Evolutionary conservation across 2,329 filamentous ascomycete genomes (phyloP), one percentile per base, ranked within the genome.

Genomic region (Calcarisporium arbuscula): DNA sequence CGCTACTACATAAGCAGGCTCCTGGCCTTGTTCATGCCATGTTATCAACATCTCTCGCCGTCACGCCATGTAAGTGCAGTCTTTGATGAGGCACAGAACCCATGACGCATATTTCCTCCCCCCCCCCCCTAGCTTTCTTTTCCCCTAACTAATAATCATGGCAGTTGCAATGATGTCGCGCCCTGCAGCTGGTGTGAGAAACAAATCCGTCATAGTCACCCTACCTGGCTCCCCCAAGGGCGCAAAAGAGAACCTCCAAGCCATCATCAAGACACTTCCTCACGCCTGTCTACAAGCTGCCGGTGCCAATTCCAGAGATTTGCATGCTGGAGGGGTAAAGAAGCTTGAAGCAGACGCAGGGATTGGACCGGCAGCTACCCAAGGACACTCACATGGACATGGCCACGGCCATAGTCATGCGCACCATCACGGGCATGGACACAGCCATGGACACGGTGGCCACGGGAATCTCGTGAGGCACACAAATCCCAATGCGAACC

Each of bases 131-230:
- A n/a, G n/a, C 7, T 8, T 35, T 23, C 3, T 18, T 41, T 33
- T 50, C 30, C 23, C 29, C 31, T 46, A 59, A 37, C 60, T 30
- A 37, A 10, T 32, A n/a, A 30, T 35, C 14, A 18, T 8, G 8
- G 6, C 38, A 94, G 88, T 98, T 62, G 92, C 92, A 28, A 82
- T 95, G 67, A 98, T 98, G 92, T 85, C 92, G 33, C 77, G 92
- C 29, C 92, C 92, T 5, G 85, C 94, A 10, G 92, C 92, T 16
- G 92, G 92, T 4, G 80, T 94, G 4, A 73, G 92, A 20, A 81
- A 90, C 42, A 79, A 78, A 40, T 82, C 86, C 1, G 61, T 98
- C 34, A 83, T 98, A 17, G 64, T 95, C 42, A 98, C 92, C 0
- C 67, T 98, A 4, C 92, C 92, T 0, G 92, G 92, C 2, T 96